phyloP scores from a whole-genome alignment of 2,329 filamentous ascomycete genomes.

The Aspergillus thermomutatus region DNA sequence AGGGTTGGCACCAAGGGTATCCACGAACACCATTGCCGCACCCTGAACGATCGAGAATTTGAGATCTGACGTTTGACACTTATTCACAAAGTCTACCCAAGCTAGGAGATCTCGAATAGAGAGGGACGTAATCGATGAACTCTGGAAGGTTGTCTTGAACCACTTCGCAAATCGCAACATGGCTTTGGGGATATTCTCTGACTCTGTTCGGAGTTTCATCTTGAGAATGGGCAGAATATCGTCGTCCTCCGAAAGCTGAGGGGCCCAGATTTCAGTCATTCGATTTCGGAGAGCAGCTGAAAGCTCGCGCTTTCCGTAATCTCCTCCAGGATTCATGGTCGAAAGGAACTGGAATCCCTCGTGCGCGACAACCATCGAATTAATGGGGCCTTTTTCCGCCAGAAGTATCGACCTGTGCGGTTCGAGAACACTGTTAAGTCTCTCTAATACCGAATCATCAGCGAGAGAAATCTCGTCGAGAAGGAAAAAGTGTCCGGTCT shows the following conservation, averaged over 20 bases:
- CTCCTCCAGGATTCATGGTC: constrained; percentile 98
- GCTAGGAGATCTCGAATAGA: constrained; percentile 89
- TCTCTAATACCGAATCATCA: constrained; percentile 93
- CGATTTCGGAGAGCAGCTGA: constrained; percentile 93
- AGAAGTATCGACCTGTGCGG: constrained; percentile 80
- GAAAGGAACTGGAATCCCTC: constrained; percentile 92
- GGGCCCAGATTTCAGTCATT: constrained; percentile 99
- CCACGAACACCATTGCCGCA: constrained; percentile 91
- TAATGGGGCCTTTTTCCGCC: constrained; percentile 85
- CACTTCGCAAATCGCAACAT: constrained; percentile 88
- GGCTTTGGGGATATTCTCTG: constrained; percentile 57
- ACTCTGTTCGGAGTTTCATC: constrained; percentile 63
- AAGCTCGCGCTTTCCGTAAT: constrained; percentile 96
- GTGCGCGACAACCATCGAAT: constrained; percentile 72
- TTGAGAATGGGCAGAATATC: constrained; percentile 85
- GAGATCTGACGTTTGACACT: constrained; percentile 49
- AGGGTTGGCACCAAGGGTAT: constrained; percentile 91
- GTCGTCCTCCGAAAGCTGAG: constrained; percentile 75
- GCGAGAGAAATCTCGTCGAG: constrained; percentile 97
- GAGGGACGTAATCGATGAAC: constrained; percentile 71
- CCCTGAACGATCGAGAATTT: constrained; percentile 68
- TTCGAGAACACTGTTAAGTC: constrained; percentile 94
- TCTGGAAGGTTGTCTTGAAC: constrained; percentile 80
- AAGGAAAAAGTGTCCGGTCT: constrained; percentile 81
- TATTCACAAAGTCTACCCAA: constrained; percentile 92